Base-by-base conservation (phyloP, 805 yeast species). In the Lachancea meyersii region DNA sequence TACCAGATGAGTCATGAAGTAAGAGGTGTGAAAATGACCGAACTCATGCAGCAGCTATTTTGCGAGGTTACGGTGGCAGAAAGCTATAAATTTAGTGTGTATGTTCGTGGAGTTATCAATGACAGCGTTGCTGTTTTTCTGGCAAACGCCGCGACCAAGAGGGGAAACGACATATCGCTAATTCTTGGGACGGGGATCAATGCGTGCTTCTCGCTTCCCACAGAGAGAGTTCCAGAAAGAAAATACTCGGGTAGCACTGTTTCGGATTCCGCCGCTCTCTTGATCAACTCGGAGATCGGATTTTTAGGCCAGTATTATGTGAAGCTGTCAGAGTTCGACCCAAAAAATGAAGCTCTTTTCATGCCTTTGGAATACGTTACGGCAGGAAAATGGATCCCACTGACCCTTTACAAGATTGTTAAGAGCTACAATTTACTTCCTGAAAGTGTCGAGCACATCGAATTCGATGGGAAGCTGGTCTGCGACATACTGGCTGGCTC, bases 131-230 rank as follows among this genome's bases (percentile, higher is more conserved):
- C 85, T 0, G 84, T 80, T 0, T 75, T 71, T 54, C 63, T 80
- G 9, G 72, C 85, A 0, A 80, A 80, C 8, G 50, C 58, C 16
- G 51, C 53, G 24, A 58, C 58, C 11, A 48, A 58, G 14, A 48
- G 53, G 10, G 46, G 63, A 2, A 69, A 71, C 41, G 42, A 47
- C 2, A 51, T 80, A 35, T 82, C 84, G 0, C 49, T 82, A 49
- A 83, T 82, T 3, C 58, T 81, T 39, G 88, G 89, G 1, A 82
- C 89, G 2, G 89, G 89, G 1, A 59, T 77, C 41, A 82, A 82
- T 51, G 58, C 76, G 27, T 76, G 61, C 65, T 76, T 63, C 51
- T 58, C 55, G 23, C 21, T 58, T n/a, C 54, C 57, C 16, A 42
- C 36, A 5, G 26, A 37, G 3, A 9, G 20, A 11, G 32, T 57